Evolutionary conservation across 805 yeast genomes (phyloP).

Genomic region (Jamesozyma piceae): DNA sequence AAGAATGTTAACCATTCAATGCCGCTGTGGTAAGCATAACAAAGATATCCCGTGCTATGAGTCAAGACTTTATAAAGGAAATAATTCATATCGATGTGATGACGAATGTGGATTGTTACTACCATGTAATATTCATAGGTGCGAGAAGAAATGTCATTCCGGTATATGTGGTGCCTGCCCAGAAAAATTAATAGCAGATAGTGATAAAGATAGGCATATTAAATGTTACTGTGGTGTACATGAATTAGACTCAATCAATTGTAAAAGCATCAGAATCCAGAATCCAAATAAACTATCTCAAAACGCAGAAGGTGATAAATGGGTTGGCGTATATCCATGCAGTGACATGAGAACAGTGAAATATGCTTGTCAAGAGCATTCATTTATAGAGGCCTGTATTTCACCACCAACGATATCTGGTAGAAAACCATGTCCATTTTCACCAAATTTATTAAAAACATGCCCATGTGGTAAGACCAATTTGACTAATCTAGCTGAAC

Average conservation of each 20-base stretch:
- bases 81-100: conserved; percentile 36
- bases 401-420: conserved; percentile 22
- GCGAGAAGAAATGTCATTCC: conserved; percentile 57
- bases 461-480: conserved; percentile 75
- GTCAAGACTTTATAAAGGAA: conserved; percentile 54
- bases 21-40: conserved; percentile 63
- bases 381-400: conserved; percentile 44
- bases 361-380: conserved; percentile 55
- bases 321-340: conserved; percentile 49
- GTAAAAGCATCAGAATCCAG: conserved; percentile 37
- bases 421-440: conserved; percentile 44
- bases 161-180: conserved; percentile 77
- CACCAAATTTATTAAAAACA: conserved; percentile 49
- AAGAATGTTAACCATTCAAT: conserved; percentile 57
- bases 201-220: conserved; percentile 19
- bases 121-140: conserved; percentile 66
- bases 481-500: conserved; percentile 32
- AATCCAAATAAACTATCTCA: conserved; percentile 26
- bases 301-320: conserved; percentile 27
- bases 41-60: conserved; percentile 66
- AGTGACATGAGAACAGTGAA: conserved; percentile 34
- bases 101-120: conserved; percentile 49
- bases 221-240: conserved; percentile 72
- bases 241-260: conserved; percentile 28
- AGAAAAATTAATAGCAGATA: conserved; percentile 28